Base-by-base conservation (phyloP, 805 yeast species). In the Nakazawaea ernobii region DNA sequence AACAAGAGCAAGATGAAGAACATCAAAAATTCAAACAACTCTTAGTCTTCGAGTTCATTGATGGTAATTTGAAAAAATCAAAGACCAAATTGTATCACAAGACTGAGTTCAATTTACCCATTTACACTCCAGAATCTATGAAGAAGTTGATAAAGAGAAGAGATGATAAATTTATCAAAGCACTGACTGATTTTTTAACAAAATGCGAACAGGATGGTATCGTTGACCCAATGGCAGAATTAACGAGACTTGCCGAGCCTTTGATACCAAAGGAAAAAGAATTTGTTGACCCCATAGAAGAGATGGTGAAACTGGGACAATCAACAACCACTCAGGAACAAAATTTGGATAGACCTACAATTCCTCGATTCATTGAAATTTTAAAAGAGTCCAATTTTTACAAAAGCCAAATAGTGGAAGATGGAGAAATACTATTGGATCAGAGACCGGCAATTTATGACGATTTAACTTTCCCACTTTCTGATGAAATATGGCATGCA, bases 41-140 rank as follows among this genome's bases (percentile, higher is more conserved):
- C 8, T 67, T 91, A 27, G 70, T 87, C 1, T 85, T 91, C 58
- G 91, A 85, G 53, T 87, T 91, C 61, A 71, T 79, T 14, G 96
- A 91, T 61, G 86, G 85, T 11, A 70, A 73, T 49, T 59, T 75
- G 56, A 54, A 68, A 56, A 75, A 69, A 55, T 78, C 67, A 53
- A 77, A 71, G 69, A 75, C 67, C 37, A 75, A 62, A 66, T 56
- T 68, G 11, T 60, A 69, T 4, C 68, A 58, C 53, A 69, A 60
- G 43, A 65, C 73, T 6, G 75, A 74, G 42, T 68, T 82, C 49
- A 71, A 67, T 40, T 52, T 77, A 14, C 80, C 82, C 1, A 71
- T 69, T 2, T 74, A 79, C 50, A 65, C 79, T 0, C 71, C 78
- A 2, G 79, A 74, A 3, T 79, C 82, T 6, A 74, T 87, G 62